phyloP scores from a whole-genome alignment of 2,329 filamentous ascomycete species.

The Samsoniella hepiali region DNA sequence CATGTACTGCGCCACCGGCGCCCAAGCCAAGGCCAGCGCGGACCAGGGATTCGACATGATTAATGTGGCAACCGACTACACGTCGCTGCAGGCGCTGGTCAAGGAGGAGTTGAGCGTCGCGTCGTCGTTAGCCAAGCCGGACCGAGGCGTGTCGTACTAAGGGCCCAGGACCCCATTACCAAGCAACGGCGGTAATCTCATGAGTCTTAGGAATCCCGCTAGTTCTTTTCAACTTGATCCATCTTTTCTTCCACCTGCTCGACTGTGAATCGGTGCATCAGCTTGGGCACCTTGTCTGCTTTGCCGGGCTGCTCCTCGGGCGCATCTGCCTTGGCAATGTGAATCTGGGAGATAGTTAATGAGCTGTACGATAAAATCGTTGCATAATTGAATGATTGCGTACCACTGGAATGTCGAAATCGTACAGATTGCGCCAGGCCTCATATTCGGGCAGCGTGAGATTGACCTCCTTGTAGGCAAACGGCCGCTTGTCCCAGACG shows the following conservation, averaged over 20 bases:
- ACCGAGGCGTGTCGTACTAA: slow-evolving; percentile 42
- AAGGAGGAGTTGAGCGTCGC: slow-evolving; percentile 47
- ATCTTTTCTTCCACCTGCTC: slow-evolving; percentile 66
- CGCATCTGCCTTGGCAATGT: slow-evolving; percentile 56
- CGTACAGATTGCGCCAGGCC: slow-evolving; percentile 70
- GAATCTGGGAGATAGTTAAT: slow-evolving; percentile 43
- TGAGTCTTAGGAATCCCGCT: neutral
- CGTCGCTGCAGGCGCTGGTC: slow-evolving; percentile 44
- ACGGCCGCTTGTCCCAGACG: slow-evolving; percentile 64
- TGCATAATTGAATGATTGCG: slow-evolving; percentile 25
- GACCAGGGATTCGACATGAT: slow-evolving; percentile 62
- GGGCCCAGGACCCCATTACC: neutral
- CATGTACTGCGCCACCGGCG: slow-evolving; percentile 55
- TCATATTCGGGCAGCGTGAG: slow-evolving; percentile 61
- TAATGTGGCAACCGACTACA: slow-evolving; percentile 54
- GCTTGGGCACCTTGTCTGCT: slow-evolving; percentile 60
- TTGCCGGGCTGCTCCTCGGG: slow-evolving; percentile 51
- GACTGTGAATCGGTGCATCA: slow-evolving; percentile 74
- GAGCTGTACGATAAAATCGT: neutral
- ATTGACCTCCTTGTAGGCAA: slow-evolving; percentile 66
- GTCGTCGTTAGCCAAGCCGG: slow-evolving; percentile 26
- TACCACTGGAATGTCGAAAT: slow-evolving; percentile 80
- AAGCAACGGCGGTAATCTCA: neutral
- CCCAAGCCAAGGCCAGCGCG: slow-evolving; percentile 52
- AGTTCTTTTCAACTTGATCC: slow-evolving; percentile 51